A percentile compares a stretch with the other conserved stretches of the same genome.
Conservation (phyloP, 176 grass and related monocot species). For the Olyra latifolia region DNA sequence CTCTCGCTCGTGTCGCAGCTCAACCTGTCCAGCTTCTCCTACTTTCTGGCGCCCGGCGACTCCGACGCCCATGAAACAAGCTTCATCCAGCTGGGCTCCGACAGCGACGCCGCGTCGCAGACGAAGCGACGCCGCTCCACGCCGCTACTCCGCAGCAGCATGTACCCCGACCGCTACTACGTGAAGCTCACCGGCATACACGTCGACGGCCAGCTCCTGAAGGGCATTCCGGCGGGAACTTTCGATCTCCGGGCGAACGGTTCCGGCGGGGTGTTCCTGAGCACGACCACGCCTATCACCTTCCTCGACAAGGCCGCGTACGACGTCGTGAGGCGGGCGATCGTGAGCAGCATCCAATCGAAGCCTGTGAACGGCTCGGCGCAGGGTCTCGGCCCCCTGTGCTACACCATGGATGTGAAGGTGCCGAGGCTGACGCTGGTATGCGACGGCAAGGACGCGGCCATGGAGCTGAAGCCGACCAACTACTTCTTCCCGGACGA, state of each 20-base stretch:
- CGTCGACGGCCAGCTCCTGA: too few species aligned
- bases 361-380: too few species aligned
- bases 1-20: too few species aligned
- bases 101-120: too few species aligned
- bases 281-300: conserved; percentile 24
- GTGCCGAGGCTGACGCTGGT: background rate
- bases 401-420: background rate
- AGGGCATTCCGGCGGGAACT: background rate
- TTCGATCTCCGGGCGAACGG: conserved; percentile 18
- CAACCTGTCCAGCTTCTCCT: too few species aligned
- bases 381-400: background rate
- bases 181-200: too few species aligned
- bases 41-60: too few species aligned
- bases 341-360: background rate
- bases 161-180: too few species aligned
- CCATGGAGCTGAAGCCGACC: background rate
- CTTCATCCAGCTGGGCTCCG: too few species aligned
- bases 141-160: too few species aligned
- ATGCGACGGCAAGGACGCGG: background rate
- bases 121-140: too few species aligned
- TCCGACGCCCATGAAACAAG: too few species aligned
- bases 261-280: conserved; percentile 26
- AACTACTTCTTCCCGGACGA: conserved; percentile 27
- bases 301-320: conserved; percentile 27
- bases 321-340: background rate